Percentiles rank a stretch among this genome's conserved stretches.
These are phyloP conservation scores for Oidium heveae DNA, from an alignment of 2,329 filamentous ascomycete genomes.

Conservation along the genomic window DNA sequence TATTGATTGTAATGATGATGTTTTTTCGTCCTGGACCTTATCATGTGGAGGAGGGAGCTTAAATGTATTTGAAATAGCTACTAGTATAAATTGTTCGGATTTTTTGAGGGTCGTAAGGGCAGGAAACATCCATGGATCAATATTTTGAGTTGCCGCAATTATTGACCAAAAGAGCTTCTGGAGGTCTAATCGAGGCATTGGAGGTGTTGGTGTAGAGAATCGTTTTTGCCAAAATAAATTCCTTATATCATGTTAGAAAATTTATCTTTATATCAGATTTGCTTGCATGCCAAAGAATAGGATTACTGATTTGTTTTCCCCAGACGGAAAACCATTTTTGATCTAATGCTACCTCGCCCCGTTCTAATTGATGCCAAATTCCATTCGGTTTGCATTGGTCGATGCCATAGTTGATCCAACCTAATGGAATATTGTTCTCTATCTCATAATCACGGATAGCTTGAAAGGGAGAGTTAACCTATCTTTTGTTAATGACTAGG, in stretches of 20 bases:
- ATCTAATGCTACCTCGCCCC: slow-evolving; percentile 56
- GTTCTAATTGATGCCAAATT: slow-evolving; percentile 72
- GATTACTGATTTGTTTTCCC: slow-evolving; percentile 42
- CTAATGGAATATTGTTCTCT: slow-evolving; percentile 47
- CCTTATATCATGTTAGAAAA: background rate
- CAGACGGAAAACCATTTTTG: slow-evolving; percentile 52
- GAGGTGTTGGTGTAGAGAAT: slow-evolving; percentile 24
- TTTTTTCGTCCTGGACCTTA: slow-evolving; percentile 24
- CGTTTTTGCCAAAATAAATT: slow-evolving; percentile 24
- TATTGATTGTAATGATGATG: slow-evolving; percentile 29
- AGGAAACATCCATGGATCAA: slow-evolving; percentile 75
- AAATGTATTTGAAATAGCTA: slow-evolving; percentile 72
- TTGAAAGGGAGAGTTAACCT: slow-evolving; percentile 76
- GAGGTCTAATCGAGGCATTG: slow-evolving; percentile 48
- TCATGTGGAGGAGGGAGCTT: slow-evolving; percentile 56
- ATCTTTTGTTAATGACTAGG: slow-evolving; percentile 3
- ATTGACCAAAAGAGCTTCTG: slow-evolving; percentile 71
- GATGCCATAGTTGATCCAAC: slow-evolving; percentile 83
- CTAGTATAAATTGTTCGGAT: slow-evolving; percentile 43
- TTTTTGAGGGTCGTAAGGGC: slow-evolving; percentile 44
- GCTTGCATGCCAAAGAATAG: slow-evolving; percentile 31
- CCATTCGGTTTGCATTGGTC: slow-evolving; percentile 53
- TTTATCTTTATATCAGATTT: background rate
- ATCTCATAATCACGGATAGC: slow-evolving; percentile 80
- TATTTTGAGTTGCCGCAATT: slow-evolving; percentile 46